Conservation (phyloP, 805 yeast genomes). For the Blastobotrys chiropterorum region DNA sequence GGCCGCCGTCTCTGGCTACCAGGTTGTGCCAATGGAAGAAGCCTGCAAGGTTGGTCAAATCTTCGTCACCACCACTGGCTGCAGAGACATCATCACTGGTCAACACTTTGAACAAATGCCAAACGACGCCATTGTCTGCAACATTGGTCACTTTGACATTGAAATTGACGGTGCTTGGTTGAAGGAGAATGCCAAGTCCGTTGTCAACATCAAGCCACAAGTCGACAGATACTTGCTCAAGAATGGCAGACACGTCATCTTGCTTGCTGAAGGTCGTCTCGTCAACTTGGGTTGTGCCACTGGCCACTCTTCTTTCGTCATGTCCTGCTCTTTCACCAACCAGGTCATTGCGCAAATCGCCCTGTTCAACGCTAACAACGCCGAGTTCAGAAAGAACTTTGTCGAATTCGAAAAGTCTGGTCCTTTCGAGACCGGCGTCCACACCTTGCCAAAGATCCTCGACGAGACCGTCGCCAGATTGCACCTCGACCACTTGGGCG, state of each 20-base stretch:
- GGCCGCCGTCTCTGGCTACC: constrained; percentile 99
- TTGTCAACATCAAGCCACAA: constrained; percentile 97
- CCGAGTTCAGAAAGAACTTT: constrained; percentile 67
- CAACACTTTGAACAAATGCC: constrained; percentile 89
- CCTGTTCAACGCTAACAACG: constrained; percentile 82
- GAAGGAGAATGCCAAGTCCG: constrained; percentile 87
- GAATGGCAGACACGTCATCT: constrained; percentile 87
- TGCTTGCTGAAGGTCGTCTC: constrained; percentile 98
- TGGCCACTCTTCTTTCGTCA: constrained; percentile 97
- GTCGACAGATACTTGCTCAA: constrained; percentile 93
- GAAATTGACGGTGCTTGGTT: constrained; percentile 99
- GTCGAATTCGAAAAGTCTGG: constrained; percentile 92
- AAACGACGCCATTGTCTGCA: constrained; percentile 98
- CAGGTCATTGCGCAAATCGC: constrained; percentile 99
- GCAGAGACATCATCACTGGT: constrained; percentile 95
- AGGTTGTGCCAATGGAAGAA: constrained; percentile 91
- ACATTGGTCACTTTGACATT: constrained; percentile 99
- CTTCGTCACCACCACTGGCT: constrained; percentile 98
- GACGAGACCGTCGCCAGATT: constrained; percentile 98
- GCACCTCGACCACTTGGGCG: constrained; percentile 94
- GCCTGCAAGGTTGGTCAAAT: constrained; percentile 92
- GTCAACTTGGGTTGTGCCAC: constrained; percentile 99
- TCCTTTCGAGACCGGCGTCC: constrained; percentile 87
- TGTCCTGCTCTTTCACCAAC: constrained; percentile 99
- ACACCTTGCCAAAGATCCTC: constrained; percentile 93